phyloP scores from a whole-genome alignment of 1,139 yeast genomes.

The Yamadazyma epiphylla region DNA sequence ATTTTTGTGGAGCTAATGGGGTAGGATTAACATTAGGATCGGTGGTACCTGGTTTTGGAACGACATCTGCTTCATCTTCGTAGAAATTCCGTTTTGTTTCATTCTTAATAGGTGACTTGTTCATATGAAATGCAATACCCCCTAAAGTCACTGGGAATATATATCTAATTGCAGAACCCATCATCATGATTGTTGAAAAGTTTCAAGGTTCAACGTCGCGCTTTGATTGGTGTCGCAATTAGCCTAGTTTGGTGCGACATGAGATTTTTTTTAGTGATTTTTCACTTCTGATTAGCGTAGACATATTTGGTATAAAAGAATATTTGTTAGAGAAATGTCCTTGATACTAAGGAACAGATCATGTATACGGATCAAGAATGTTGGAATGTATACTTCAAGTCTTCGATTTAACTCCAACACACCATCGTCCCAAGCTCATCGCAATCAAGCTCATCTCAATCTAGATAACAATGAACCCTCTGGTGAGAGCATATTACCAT shows the following conservation, averaged over 20 bases:
- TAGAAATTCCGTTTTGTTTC: slow-evolving; percentile 52
- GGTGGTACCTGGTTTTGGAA: slow-evolving; percentile 53
- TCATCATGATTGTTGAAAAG: too few species aligned
- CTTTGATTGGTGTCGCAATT: too few species aligned
- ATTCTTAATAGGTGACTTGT: slow-evolving; percentile 6
- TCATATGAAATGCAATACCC: neutral
- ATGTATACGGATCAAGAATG: too few species aligned
- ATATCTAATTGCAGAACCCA: too few species aligned
- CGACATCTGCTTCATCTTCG: slow-evolving; percentile 51
- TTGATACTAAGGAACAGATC: too few species aligned
- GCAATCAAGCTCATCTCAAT: neutral
- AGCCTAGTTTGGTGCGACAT: too few species aligned
- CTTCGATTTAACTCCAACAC: neutral
- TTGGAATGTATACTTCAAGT: too few species aligned
- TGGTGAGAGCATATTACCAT: slow-evolving; percentile 19
- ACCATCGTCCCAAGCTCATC: neutral
- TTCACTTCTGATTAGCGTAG: too few species aligned
- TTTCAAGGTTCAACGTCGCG: too few species aligned
- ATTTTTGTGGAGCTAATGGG: slow-evolving; percentile 35
- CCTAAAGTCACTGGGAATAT: neutral
- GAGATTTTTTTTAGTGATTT: too few species aligned
- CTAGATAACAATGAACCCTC: neutral
- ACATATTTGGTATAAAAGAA: too few species aligned
- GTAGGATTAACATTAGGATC: slow-evolving; percentile 50
- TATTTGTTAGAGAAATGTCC: too few species aligned